Percentiles rank a stretch among this genome's conserved stretches.
Conservation (phyloP, 768 basidiomycete species). For the Amanita jacksonii region DNA sequence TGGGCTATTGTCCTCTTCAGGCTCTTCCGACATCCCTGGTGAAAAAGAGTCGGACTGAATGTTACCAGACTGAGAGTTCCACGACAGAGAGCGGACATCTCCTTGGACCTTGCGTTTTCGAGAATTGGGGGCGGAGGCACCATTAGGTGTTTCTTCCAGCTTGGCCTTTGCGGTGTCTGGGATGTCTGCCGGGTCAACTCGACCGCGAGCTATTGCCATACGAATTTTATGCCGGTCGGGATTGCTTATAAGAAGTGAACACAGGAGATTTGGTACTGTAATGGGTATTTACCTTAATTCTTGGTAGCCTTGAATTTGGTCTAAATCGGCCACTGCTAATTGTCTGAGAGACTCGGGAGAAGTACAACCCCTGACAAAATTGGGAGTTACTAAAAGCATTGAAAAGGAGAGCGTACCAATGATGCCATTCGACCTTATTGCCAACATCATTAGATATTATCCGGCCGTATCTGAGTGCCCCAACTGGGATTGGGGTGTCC, state of each 20-base stretch:
- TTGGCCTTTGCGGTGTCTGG: conserved; percentile 32
- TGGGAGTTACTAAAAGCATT: conserved; percentile 2
- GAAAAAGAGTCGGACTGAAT: background rate
- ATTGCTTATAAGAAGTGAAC: conserved; percentile 23
- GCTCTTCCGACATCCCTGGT: conserved; percentile 26
- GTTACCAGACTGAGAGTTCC: background rate
- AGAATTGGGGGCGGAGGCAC: background rate
- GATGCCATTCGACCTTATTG: conserved; percentile 65
- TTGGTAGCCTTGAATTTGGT: conserved; percentile 39
- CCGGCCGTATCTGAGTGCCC: conserved; percentile 58
- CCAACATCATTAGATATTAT: conserved; percentile 35
- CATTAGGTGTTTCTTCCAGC: background rate
- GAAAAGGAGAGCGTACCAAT: conserved; percentile 42
- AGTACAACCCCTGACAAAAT: conserved; percentile 55
- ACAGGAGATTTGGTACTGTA: background rate
- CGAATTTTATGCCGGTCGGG: conserved; percentile 58
- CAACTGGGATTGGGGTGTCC: conserved; percentile 42
- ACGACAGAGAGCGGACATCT: conserved; percentile 4
- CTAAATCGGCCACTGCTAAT: conserved; percentile 34
- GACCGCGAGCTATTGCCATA: conserved; percentile 42
- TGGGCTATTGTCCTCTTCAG: conserved; percentile 27
- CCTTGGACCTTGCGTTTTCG: conserved; percentile 2
- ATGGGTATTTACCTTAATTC: conserved; percentile 34
- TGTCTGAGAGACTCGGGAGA: conserved; percentile 43
- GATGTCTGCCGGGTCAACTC: conserved; percentile 48